A percentile compares a stretch with the other conserved stretches of the same genome.
Evolutionary conservation across 306 rosid species (phyloP).

Genomic region (Cucumis cinereus): DNA sequence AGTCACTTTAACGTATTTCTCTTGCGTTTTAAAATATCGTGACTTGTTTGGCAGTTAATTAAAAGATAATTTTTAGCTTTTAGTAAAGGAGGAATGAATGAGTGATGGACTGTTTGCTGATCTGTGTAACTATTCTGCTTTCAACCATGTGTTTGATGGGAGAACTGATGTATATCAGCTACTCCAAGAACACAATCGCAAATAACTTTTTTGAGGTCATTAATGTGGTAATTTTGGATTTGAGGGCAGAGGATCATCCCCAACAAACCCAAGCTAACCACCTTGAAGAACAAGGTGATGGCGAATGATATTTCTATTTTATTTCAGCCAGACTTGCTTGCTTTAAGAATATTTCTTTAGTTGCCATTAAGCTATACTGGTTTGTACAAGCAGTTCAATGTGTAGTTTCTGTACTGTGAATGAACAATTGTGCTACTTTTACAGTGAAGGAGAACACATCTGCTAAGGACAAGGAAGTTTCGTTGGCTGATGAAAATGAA

Average conservation of each 20-base stretch:
- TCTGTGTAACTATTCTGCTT: background rate
- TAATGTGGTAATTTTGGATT: slow-evolving; percentile 30
- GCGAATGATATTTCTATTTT: background rate
- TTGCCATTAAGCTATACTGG: background rate
- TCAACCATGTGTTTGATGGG: background rate
- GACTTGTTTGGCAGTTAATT: background rate
- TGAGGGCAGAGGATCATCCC: slow-evolving; percentile 22
- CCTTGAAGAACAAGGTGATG: slow-evolving; percentile 47
- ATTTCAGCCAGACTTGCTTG: background rate
- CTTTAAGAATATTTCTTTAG: background rate
- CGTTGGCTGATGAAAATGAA: slow-evolving; percentile 19
- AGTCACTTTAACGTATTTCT: background rate
- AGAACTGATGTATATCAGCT: background rate
- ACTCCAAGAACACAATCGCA: background rate
- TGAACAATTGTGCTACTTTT: slow-evolving; percentile 16
- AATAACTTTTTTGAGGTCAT: background rate
- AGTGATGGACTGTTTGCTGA: background rate
- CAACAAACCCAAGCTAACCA: slow-evolving; percentile 15
- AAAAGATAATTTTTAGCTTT: background rate
- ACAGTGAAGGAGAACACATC: slow-evolving; percentile 25
- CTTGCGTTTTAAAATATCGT: background rate
- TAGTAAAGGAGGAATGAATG: background rate
- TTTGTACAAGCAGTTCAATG: background rate
- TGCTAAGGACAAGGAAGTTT: slow-evolving; percentile 24
- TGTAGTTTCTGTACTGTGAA: background rate